A percentile compares a stretch with the other conserved stretches of the same genome.
These are phyloP conservation scores for Fusarium pininemorale DNA, from an alignment of 2,329 filamentous ascomycete species.

Conservation along the genomic window DNA sequence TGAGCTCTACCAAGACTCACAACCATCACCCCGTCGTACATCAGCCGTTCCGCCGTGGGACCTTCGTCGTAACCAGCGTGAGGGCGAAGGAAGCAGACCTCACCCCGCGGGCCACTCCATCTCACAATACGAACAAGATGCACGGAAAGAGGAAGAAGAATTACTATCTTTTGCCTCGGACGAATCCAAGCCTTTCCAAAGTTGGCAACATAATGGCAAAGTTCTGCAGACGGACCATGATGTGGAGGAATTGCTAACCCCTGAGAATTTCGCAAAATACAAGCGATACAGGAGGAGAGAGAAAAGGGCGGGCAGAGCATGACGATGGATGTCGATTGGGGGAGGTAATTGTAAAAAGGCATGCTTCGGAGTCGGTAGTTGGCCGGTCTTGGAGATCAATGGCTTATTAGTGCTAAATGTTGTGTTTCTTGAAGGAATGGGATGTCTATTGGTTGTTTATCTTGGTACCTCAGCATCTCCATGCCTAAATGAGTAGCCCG, in stretches of 20 bases:
- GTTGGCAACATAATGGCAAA: background rate
- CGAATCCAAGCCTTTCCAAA: background rate
- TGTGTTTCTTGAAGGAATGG: background rate
- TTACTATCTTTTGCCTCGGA: fast-evolving
- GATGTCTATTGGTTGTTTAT: background rate
- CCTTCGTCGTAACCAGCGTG: background rate
- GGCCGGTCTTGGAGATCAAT: background rate
- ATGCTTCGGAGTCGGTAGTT: background rate
- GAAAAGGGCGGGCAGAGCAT: background rate
- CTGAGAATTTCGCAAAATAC: background rate
- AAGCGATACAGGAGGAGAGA: background rate
- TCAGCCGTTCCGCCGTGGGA: fast-evolving
- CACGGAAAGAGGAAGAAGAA: fast-evolving
- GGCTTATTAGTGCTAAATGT: background rate
- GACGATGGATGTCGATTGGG: background rate
- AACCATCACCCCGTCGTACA: background rate
- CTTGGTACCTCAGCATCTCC: background rate
- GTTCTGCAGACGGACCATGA: background rate
- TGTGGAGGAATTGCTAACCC: background rate
- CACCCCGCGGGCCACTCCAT: fast-evolving
- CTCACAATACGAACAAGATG: too few relatives aligned
- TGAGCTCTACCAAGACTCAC: too few relatives aligned
- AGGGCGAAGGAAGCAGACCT: background rate
- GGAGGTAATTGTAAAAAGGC: background rate
- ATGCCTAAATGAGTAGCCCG: too few relatives aligned